Percentiles rank a stretch among this genome's conserved stretches.
Conservation (phyloP, 352 stramenopile genomes). For the Phytophthora idaei region DNA sequence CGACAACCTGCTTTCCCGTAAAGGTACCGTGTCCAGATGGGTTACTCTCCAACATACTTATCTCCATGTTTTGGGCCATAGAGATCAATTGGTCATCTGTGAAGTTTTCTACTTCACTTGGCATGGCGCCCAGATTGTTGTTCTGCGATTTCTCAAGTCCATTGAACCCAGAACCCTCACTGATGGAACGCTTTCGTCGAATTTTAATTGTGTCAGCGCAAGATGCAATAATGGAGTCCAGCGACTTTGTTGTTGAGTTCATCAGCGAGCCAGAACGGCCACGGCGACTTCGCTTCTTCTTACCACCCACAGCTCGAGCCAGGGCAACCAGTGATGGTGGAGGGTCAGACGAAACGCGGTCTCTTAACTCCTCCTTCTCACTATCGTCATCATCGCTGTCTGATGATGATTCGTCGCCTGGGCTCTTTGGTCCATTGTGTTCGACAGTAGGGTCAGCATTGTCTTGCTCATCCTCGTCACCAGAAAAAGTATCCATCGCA, state of each 20-base stretch:
- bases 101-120: conserved; percentile 78
- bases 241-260: conserved; percentile 63
- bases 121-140: conserved; percentile 34
- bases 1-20: conserved; percentile 61
- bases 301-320: conserved; percentile 33
- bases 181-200: conserved; percentile 59
- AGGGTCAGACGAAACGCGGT: conserved; percentile 67
- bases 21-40: conserved; percentile 56
- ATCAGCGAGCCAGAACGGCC: conserved; percentile 65
- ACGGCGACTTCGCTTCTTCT: conserved; percentile 50
- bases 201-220: conserved; percentile 56
- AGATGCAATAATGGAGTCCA: conserved; percentile 73
- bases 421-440: conserved; percentile 26
- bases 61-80: conserved; percentile 79
- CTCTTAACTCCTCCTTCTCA: conserved; percentile 51
- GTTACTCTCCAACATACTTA: conserved; percentile 52
- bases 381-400: conserved; percentile 36
- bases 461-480: conserved; percentile 43
- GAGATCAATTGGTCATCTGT: conserved; percentile 76
- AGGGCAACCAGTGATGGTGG: conserved; percentile 33
- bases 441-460: conserved; percentile 33
- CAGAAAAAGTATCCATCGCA: conserved; percentile 53
- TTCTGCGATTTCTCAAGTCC: conserved; percentile 30
- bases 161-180: conserved; percentile 52
- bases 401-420: conserved; percentile 24